Evolutionary conservation across 441 rosid species (phyloP).

Genomic region (Eruca vesicaria): DNA sequence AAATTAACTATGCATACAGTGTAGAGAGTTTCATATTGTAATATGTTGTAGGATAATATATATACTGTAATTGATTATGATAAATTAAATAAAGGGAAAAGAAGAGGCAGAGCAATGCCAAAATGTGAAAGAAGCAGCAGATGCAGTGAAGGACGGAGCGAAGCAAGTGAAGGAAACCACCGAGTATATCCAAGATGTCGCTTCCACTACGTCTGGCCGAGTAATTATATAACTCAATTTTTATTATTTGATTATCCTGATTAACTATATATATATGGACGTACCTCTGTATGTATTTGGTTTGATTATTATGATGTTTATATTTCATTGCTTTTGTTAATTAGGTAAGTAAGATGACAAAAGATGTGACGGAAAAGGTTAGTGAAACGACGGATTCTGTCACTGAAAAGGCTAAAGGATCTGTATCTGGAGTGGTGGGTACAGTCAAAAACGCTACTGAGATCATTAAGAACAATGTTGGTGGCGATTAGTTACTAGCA

Average conservation of each 20-base stretch:
- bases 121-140: slow-evolving; percentile 64
- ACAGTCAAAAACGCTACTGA: slow-evolving; percentile 45
- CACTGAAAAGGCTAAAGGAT: slow-evolving; percentile 44
- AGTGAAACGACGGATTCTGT: slow-evolving; percentile 42
- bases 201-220: slow-evolving; percentile 39
- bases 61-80: neutral
- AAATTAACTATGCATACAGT: neutral
- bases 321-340: neutral
- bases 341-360: slow-evolving; percentile 51
- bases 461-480: slow-evolving; percentile 42
- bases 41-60: neutral
- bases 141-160: slow-evolving; percentile 64
- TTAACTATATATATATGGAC: neutral
- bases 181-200: slow-evolving; percentile 40
- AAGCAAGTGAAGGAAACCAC: slow-evolving; percentile 53
- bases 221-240: slow-evolving; percentile 21
- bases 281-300: neutral
- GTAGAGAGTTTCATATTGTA: neutral
- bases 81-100: slow-evolving; percentile 32
- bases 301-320: neutral
- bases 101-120: slow-evolving; percentile 46
- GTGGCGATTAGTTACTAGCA: slow-evolving; percentile 3
- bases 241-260: neutral
- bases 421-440: slow-evolving; percentile 37
- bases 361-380: slow-evolving; percentile 42